Conservation (phyloP, 2,329 filamentous ascomycete species). For the Talaromyces sp. region DNA sequence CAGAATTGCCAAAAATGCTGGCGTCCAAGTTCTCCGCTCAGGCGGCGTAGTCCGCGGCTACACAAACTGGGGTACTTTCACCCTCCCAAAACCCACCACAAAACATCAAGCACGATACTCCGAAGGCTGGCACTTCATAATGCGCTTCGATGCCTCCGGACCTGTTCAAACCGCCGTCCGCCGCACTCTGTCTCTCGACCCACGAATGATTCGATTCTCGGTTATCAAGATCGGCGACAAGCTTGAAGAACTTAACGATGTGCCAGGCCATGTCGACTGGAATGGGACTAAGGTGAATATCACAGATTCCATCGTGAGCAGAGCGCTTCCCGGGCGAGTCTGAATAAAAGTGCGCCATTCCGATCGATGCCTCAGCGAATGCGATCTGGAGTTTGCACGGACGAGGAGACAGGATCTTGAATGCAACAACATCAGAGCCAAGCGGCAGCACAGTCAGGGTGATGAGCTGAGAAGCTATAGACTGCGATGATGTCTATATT, state of each 20-base stretch:
- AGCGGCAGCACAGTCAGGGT: neutral
- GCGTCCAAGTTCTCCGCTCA: slow-evolving; percentile 73
- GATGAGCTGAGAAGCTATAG: neutral
- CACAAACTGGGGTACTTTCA: slow-evolving; percentile 92
- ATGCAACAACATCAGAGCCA: neutral
- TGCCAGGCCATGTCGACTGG: slow-evolving; percentile 55
- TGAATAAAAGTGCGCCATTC: neutral
- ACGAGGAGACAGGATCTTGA: neutral
- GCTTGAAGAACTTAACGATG: slow-evolving; percentile 58
- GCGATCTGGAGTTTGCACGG: neutral
- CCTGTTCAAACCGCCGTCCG: slow-evolving; percentile 70
- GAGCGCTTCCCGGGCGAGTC: neutral
- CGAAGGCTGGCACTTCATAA: slow-evolving; percentile 92
- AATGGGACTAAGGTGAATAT: slow-evolving; percentile 24
- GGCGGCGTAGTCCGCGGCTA: slow-evolving; percentile 89
- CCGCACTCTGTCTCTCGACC: slow-evolving; percentile 75
- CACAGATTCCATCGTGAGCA: slow-evolving; percentile 8
- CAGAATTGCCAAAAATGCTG: slow-evolving; percentile 84
- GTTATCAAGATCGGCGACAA: slow-evolving; percentile 79
- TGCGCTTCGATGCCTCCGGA: slow-evolving; percentile 85
- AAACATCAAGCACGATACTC: slow-evolving; percentile 80
- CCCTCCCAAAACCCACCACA: slow-evolving; percentile 73
- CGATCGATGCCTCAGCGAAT: neutral
- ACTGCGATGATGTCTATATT: neutral
- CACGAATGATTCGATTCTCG: slow-evolving; percentile 80